Evolutionary conservation across 2,329 filamentous ascomycete genomes (phyloP).

Genomic region (Fusarium sp.): DNA sequence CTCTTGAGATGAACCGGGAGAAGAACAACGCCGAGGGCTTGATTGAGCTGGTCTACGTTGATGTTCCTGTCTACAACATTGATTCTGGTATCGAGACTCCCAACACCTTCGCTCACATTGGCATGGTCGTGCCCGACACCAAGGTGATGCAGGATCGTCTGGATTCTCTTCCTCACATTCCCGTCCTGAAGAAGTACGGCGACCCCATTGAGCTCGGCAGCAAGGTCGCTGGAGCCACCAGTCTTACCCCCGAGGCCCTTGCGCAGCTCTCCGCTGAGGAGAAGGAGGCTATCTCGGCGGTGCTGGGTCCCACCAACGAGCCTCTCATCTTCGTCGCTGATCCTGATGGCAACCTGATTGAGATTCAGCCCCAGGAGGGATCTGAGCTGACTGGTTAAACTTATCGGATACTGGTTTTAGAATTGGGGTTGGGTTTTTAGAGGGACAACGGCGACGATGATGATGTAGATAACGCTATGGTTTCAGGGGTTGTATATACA

Average conservation of each 20-base stretch:
- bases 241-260: slow-evolving; percentile 16
- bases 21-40: slow-evolving; percentile 52
- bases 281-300: not conserved
- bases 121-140: slow-evolving; percentile 52
- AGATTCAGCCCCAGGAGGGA: slow-evolving; percentile 39
- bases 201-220: slow-evolving; percentile 22
- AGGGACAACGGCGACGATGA: not conserved
- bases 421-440: not conserved
- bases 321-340: slow-evolving; percentile 38
- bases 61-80: slow-evolving; percentile 35
- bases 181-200: slow-evolving; percentile 46
- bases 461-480: not conserved
- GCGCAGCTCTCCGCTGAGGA: slow-evolving; percentile 17
- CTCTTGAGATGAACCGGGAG: slow-evolving; percentile 47
- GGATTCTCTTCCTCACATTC: slow-evolving; percentile 29
- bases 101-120: slow-evolving; percentile 52
- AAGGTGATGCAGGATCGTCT: slow-evolving; percentile 44
- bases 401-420: not conserved
- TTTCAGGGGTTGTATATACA: not conserved
- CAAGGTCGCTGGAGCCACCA: slow-evolving; percentile 28
- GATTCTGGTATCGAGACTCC: slow-evolving; percentile 36
- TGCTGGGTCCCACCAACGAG: slow-evolving; percentile 24
- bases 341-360: slow-evolving; percentile 44
- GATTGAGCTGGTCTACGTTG: slow-evolving; percentile 48
- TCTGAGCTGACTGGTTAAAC: not conserved